Conservation (phyloP, 257 asterid species). For the Solanum medicagineum region DNA sequence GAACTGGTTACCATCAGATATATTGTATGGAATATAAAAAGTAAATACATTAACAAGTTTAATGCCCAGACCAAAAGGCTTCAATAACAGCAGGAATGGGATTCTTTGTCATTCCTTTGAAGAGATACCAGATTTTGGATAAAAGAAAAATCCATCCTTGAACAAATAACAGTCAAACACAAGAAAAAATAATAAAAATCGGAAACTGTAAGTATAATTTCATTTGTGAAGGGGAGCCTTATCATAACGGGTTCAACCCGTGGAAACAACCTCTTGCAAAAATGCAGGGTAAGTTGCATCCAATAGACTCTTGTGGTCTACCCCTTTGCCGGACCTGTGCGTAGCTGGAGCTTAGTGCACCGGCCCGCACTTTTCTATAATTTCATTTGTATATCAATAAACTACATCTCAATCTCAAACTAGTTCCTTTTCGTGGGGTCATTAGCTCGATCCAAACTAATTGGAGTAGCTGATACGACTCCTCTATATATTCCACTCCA, state of each 20-base stretch:
- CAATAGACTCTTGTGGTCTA: no score
- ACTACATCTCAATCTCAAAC: neutral
- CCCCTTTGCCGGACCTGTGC: no score
- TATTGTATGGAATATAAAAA: neutral
- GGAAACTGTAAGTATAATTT: neutral
- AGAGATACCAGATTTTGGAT: neutral
- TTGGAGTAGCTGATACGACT: neutral
- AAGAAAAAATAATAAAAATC: neutral
- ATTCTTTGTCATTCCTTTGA: neutral
- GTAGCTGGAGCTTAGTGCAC: no score
- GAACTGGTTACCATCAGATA: neutral
- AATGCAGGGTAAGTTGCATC: no score
- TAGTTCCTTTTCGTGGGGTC: neutral
- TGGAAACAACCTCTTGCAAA: no score
- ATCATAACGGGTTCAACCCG: no score
- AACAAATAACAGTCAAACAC: neutral
- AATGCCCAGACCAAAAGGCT: neutral
- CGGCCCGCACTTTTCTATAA: neutral
- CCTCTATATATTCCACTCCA: neutral
- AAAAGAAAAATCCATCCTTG: neutral
- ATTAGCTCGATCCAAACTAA: neutral
- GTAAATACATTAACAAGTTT: neutral
- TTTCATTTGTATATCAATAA: neutral
- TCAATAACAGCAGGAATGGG: neutral
- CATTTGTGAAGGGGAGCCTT: neutral